These are phyloP conservation scores for Aspergillus neoniger DNA, from an alignment of 2,329 filamentous ascomycete genomes.

Conservation along the genomic window DNA sequence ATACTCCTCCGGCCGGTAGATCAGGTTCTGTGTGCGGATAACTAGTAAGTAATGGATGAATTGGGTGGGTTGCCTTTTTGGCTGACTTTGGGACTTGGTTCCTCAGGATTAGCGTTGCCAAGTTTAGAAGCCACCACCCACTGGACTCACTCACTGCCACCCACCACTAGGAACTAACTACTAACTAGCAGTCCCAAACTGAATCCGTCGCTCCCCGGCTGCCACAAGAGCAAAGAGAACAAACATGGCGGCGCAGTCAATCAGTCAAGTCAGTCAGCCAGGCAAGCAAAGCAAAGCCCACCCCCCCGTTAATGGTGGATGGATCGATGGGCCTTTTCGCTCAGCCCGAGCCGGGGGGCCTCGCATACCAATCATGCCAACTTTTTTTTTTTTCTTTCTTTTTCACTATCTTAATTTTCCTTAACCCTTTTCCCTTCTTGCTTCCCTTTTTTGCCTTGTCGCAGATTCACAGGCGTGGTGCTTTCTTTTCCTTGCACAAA, in stretches of 20 bases:
- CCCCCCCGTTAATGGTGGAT: not conserved
- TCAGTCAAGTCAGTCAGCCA: not conserved
- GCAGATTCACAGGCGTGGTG: not conserved
- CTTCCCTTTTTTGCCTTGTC: conserved; percentile 4
- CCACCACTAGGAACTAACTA: not conserved
- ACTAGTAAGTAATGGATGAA: not conserved
- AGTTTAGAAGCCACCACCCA: conserved; percentile 21
- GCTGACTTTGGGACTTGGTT: not conserved
- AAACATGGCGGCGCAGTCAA: conserved; percentile 23
- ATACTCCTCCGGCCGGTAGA: not conserved
- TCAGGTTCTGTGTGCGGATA: not conserved
- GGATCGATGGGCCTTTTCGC: not conserved
- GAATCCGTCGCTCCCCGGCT: not conserved
- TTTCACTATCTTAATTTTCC: conserved; percentile 9
- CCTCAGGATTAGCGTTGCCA: conserved; percentile 20
- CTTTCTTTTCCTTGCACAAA: conserved; percentile 1
- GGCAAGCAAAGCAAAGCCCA: too few species aligned
- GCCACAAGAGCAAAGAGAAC: conserved; percentile 19
- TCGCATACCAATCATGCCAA: conserved; percentile 17
- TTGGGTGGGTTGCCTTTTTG: not conserved
- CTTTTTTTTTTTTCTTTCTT: conserved; percentile 12
- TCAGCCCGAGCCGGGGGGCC: not conserved
- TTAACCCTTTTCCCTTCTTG: conserved; percentile 1
- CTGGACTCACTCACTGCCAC: conserved; percentile 5
- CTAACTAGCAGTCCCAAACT: not conserved